phyloP scores from a whole-genome alignment of 2,329 filamentous ascomycete genomes.

The Parafenestella ontariensis region DNA sequence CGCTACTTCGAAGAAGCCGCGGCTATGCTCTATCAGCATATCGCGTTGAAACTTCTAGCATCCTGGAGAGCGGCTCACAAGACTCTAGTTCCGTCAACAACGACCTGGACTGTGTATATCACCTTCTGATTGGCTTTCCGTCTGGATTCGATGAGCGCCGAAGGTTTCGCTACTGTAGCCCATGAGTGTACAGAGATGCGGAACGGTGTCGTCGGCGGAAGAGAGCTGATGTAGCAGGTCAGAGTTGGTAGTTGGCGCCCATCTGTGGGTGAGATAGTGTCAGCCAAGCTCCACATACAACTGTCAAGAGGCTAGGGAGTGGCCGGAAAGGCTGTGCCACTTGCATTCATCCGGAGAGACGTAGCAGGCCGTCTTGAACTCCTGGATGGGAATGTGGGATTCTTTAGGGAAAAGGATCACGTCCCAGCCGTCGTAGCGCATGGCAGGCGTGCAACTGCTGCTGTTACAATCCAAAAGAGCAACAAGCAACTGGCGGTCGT shows the following conservation, averaged over 20 bases:
- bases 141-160: slow-evolving; percentile 34
- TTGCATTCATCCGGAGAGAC: slow-evolving; percentile 60
- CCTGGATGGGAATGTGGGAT: slow-evolving; percentile 74
- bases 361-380: slow-evolving; percentile 82
- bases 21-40: slow-evolving; percentile 32
- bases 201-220: slow-evolving; percentile 37
- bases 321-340: slow-evolving; percentile 1
- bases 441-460: slow-evolving; percentile 52
- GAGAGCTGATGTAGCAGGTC: slow-evolving; percentile 39
- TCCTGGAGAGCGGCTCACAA: slow-evolving; percentile 31
- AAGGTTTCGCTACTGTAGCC: slow-evolving; percentile 32
- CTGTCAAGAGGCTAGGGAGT: neutral
- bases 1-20: slow-evolving; percentile 33
- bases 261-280: slow-evolving; percentile 26
- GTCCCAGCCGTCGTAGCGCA: slow-evolving; percentile 90
- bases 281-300: neutral
- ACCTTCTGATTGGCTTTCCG: slow-evolving; percentile 33
- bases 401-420: slow-evolving; percentile 76
- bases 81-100: slow-evolving; percentile 37
- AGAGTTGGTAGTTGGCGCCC: slow-evolving; percentile 38
- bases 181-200: slow-evolving; percentile 48
- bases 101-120: slow-evolving; percentile 37
- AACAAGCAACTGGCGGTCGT: slow-evolving; percentile 20
- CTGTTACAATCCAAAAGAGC: slow-evolving; percentile 22
- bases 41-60: slow-evolving; percentile 16